Conservation (phyloP, 495 filamentous ascomycete species). For the Bombardia bombarda region DNA sequence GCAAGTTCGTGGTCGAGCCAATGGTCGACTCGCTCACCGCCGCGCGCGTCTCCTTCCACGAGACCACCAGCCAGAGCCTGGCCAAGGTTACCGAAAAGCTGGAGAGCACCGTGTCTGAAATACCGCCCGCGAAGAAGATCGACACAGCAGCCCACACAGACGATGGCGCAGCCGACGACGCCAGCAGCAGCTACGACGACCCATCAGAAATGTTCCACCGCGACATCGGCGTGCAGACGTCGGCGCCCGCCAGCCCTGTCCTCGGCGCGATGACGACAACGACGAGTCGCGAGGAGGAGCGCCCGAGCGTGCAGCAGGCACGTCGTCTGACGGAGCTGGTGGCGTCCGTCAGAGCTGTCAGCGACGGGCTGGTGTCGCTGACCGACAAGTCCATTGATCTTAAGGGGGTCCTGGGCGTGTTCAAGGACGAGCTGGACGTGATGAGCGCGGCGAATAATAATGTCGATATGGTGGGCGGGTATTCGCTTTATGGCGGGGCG, state of each 20-base stretch:
- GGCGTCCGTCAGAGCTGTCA: constrained; percentile 46
- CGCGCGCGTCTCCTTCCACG: constrained; percentile 75
- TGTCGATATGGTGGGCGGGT: constrained; percentile 20
- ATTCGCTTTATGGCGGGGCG: constrained; percentile 28
- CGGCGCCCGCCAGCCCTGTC: constrained; percentile 35
- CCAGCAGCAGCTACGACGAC: constrained; percentile 41
- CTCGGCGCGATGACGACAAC: constrained; percentile 1
- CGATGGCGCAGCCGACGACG: constrained; percentile 19
- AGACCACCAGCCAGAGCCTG: constrained; percentile 57
- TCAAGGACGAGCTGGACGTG: constrained; percentile 40
- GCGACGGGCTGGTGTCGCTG: constrained; percentile 32
- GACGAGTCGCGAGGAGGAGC: not conserved
- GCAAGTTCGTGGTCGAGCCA: constrained; percentile 71
- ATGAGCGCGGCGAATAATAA: constrained; percentile 32
- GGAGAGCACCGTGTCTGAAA: constrained; percentile 56
- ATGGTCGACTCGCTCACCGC: constrained; percentile 69
- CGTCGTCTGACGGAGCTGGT: constrained; percentile 24
- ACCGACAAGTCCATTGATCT: constrained; percentile 30
- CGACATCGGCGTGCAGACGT: constrained; percentile 83
- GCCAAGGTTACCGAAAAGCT: constrained; percentile 64
- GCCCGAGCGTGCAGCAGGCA: constrained; percentile 19
- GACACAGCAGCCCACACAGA: not conserved
- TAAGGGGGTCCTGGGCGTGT: constrained; percentile 34
- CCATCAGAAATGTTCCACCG: constrained; percentile 87
- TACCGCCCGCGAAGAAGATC: constrained; percentile 19